phyloP scores from a whole-genome alignment of 176 grass and related monocot species.

The Triticum turgidum region DNA sequence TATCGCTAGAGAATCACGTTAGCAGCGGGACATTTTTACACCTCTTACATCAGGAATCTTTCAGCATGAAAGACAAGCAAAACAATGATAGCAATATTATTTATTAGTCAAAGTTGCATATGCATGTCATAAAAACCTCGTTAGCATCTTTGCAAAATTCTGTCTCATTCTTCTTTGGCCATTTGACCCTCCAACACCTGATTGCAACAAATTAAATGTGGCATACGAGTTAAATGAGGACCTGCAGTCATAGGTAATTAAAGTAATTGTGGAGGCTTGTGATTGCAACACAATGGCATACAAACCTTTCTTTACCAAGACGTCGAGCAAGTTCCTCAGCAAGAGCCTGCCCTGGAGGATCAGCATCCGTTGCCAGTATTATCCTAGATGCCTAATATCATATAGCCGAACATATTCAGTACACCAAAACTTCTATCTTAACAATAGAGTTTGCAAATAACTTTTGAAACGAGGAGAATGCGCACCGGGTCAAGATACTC shows the following conservation, averaged over 20 bases:
- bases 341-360: constrained; percentile 79
- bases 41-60: not conserved
- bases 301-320: constrained; percentile 98
- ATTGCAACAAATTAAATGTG: constrained; percentile 32
- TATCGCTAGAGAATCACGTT: not conserved
- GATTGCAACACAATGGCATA: constrained; percentile 13
- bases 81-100: not conserved
- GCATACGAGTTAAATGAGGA: constrained; percentile 26
- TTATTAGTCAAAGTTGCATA: not conserved
- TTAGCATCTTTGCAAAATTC: constrained; percentile 93
- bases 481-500: constrained; percentile 80
- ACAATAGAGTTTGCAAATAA: not conserved
- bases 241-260: not conserved
- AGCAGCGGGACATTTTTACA: not conserved
- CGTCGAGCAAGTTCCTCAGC: constrained; percentile 92
- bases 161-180: constrained; percentile 76
- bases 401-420: constrained; percentile 19
- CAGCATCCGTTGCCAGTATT: constrained; percentile 91
- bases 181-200: constrained; percentile 95
- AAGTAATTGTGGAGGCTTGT: constrained; percentile 9
- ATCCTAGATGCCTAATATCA: constrained; percentile 80
- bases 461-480: constrained; percentile 24
- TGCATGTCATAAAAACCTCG: constrained; percentile 59
- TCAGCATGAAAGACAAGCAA: not conserved
- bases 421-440: constrained; percentile 4